A percentile compares a stretch with the other conserved stretches of the same genome.
Evolutionary conservation across 208 protist species (phyloP).

Genomic region (Acanthamoeba culbertsoni): DNA sequence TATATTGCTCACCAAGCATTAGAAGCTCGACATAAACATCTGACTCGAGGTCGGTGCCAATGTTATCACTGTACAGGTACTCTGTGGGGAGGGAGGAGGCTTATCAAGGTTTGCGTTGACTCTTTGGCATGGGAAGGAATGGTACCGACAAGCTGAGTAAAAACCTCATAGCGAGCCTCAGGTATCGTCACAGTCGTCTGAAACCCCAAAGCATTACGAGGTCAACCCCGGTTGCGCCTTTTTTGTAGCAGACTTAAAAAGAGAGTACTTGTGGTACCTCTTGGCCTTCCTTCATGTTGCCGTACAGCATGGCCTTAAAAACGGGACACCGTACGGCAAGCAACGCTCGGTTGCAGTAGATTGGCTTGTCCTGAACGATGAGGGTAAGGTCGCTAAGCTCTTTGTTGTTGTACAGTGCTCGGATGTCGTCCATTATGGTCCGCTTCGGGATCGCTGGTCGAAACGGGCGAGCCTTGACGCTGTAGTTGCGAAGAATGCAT

Average conservation of each 20-base stretch:
- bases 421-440: neutral
- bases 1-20: slow-evolving; percentile 12
- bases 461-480: neutral
- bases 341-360: neutral
- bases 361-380: neutral
- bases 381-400: neutral
- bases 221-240: too few species aligned
- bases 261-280: neutral
- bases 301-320: slow-evolving; percentile 15
- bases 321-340: slow-evolving; percentile 7
- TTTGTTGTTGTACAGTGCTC: neutral
- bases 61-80: neutral
- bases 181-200: neutral
- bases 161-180: neutral
- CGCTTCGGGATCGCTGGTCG: neutral
- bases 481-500: slow-evolving; percentile 7
- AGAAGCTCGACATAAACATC: slow-evolving; percentile 10
- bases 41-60: neutral
- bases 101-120: neutral
- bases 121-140: neutral
- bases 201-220: too few species aligned
- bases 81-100: neutral
- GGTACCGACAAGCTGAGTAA: neutral
- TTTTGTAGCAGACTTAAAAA: too few species aligned
- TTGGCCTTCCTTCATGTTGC: neutral